A percentile compares a stretch with the other conserved stretches of the same genome.
phyloP scores from a whole-genome alignment of 176 grass and related monocot species.

The Phyllostachys edulis region DNA sequence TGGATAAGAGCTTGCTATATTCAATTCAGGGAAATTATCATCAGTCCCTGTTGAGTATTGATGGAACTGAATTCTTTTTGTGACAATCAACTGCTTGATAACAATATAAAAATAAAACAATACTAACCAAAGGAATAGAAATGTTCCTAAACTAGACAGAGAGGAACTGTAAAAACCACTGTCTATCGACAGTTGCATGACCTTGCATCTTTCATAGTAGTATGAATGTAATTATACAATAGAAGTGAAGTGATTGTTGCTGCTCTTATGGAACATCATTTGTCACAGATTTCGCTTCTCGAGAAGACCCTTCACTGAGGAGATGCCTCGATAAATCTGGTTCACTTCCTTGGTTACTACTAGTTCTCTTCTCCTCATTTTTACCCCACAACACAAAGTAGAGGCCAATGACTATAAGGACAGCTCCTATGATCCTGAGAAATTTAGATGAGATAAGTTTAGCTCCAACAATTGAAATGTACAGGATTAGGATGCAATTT shows the following conservation, averaged over 20 bases:
- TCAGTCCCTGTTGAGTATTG: not conserved
- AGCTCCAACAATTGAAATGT: not conserved
- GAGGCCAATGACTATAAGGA: conserved; percentile 57
- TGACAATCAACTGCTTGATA: not conserved
- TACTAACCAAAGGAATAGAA: not conserved
- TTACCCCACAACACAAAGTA: conserved; percentile 73
- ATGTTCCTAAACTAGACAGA: not conserved
- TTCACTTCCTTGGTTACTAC: conserved; percentile 19
- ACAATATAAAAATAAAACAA: not conserved
- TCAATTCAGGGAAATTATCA: not conserved
- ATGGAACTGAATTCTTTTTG: not conserved
- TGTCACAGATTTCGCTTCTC: conserved; percentile 15
- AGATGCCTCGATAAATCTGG: conserved; percentile 48
- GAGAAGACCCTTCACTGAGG: conserved; percentile 35
- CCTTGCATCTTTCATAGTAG: not conserved
- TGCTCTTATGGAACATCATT: conserved; percentile 27
- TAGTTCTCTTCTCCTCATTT: conserved; percentile 41
- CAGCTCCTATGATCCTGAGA: conserved; percentile 53
- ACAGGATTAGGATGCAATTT: not conserved
- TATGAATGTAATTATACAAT: not conserved
- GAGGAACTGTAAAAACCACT: not conserved
- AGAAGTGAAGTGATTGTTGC: no score
- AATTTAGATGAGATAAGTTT: not conserved
- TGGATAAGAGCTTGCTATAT: not conserved
- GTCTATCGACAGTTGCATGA: not conserved